A percentile compares a stretch with the other conserved stretches of the same genome.
These are phyloP conservation scores for Sordariomycetes sp. DNA, from an alignment of 2,329 filamentous ascomycete genomes.

Conservation along the genomic window DNA sequence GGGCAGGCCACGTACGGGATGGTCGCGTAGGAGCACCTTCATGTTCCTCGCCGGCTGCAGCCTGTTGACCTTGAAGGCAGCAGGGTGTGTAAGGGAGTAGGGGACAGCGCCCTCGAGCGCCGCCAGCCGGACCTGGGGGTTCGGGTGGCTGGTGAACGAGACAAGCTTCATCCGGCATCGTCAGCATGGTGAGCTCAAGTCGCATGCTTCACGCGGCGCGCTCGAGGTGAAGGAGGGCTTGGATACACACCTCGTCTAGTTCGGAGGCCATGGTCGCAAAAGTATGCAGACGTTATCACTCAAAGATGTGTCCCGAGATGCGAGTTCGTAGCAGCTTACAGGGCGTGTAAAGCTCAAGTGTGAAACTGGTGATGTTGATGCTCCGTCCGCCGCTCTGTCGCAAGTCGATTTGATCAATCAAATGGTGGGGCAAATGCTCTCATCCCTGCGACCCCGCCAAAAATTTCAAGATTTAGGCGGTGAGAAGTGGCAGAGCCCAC, in stretches of 20 bases:
- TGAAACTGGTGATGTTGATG: background rate
- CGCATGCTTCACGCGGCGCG: background rate
- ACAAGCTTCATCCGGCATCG: constrained; percentile 53
- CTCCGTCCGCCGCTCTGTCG: constrained; percentile 6
- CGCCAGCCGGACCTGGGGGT: constrained; percentile 78
- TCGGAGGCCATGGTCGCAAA: constrained; percentile 55
- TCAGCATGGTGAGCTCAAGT: constrained; percentile 1
- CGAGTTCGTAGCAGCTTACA: background rate
- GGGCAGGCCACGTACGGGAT: constrained; percentile 48
- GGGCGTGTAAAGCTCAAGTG: background rate
- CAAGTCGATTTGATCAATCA: constrained; percentile 4
- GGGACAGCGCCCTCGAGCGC: constrained; percentile 81
- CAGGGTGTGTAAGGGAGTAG: constrained; percentile 62
- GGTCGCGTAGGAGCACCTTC: constrained; percentile 77
- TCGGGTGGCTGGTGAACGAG: constrained; percentile 85
- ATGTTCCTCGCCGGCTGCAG: constrained; percentile 75
- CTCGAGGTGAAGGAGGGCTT: background rate
- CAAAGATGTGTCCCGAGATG: background rate
- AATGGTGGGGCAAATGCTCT: constrained; percentile 11
- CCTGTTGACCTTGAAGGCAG: constrained; percentile 74
- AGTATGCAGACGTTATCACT: background rate
- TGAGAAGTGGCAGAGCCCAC: background rate
- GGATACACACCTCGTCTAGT: constrained; percentile 55
- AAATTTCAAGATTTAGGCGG: constrained; percentile 4
- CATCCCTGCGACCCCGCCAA: background rate